Base-by-base conservation (phyloP, 2,329 filamentous ascomycete species). In the Leptographium flavum region DNA sequence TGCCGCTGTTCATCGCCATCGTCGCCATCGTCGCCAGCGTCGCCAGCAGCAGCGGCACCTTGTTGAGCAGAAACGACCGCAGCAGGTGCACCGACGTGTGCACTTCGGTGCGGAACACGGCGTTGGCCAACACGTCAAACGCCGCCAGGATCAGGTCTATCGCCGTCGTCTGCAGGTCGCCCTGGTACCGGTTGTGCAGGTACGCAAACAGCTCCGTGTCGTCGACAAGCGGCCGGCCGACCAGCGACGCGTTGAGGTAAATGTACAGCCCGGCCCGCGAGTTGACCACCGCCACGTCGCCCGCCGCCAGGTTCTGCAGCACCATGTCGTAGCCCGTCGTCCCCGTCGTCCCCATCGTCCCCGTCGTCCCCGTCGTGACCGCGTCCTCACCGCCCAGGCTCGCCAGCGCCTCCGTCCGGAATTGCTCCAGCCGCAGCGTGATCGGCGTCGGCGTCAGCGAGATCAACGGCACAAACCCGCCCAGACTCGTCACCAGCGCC, bases 71-170 rank as follows among this genome's bases (percentile, higher is more conserved):
- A 58, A 92, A 98, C 1, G 88, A 93, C 31, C 87, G 81, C 43
- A 94, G 71, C 17, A 90, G 64, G 47, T 87, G 81, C 46, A 85
- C 83, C 6, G 70, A 67, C 46, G 69, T 69, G 36, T 64, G 64
- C 1, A 67, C 68, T 50, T 77, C 72, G 37, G 69, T 72, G 6
- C 71, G 76, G 53, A 92, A 85, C 50, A 90, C 83, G 5, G 83
- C 83, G 56, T 94, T 94, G 31, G 87, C 84, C 15, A 98, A 69
- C 5, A 93, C 74, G 55, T 96, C 88, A 56, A 98, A 96, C 0
- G 87, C 81, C 2, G 87, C 86, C 10, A 90, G 74, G 36, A 96
- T 83, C 2, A 96, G 69, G 55, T 95, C 87, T 45, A 87, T 77
- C 0, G 84, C 78, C 38, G 87, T 79, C 13, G 76, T 73, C 60